Conservation (phyloP, 192 early-diverging fungal species). For the Coemansia aciculifera region DNA sequence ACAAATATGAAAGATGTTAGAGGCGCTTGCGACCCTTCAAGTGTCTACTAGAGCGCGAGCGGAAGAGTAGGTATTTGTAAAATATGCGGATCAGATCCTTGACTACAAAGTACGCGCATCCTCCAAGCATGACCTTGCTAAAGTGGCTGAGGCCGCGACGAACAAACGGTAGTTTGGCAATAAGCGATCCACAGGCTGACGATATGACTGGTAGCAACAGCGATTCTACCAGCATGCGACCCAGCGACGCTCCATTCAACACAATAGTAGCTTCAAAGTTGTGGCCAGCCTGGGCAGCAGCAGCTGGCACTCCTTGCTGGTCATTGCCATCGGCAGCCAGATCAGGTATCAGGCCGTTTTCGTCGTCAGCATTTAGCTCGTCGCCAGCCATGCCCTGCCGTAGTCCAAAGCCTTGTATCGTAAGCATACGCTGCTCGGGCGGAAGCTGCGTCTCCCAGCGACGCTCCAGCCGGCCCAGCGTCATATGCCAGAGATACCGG, state of each 20-base stretch:
- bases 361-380: background rate
- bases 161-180: conserved; percentile 56
- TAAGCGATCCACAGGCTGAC: conserved; percentile 59
- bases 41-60: conserved; percentile 42
- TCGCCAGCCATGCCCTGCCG: background rate
- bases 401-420: conserved; percentile 23
- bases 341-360: background rate
- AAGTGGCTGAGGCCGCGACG: conserved; percentile 57
- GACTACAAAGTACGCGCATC: conserved; percentile 58
- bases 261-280: conserved; percentile 59
- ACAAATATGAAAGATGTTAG: conserved; percentile 3
- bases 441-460: conserved; percentile 58
- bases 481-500: conserved; percentile 57
- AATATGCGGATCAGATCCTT: conserved; percentile 63
- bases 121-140: conserved; percentile 57
- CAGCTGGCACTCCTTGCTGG: conserved; percentile 4
- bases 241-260: conserved; percentile 57
- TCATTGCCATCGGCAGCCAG: conserved; percentile 4
- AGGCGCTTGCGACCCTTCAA: conserved; percentile 47
- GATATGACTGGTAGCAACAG: conserved; percentile 67
- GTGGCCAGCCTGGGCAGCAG: conserved; percentile 12
- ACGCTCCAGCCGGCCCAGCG: conserved; percentile 58
- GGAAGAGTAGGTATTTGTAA: conserved; percentile 59
- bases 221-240: conserved; percentile 64
- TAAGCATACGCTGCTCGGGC: conserved; percentile 24